phyloP scores from a whole-genome alignment of 2,329 filamentous ascomycete genomes.

The Ustulina deusta region DNA sequence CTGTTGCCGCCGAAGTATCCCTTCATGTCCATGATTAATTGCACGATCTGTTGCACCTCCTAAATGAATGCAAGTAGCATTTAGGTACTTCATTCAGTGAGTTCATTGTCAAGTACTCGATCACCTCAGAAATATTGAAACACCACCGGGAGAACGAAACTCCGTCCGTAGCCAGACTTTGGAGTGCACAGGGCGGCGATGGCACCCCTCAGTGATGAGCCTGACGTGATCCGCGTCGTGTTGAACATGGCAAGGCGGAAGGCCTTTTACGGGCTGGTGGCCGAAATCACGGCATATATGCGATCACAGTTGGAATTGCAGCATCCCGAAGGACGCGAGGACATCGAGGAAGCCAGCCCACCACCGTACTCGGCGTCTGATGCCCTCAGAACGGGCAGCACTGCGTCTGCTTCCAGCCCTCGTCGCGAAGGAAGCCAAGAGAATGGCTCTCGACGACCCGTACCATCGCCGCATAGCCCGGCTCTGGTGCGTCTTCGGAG shows the following conservation, averaged over 20 bases:
- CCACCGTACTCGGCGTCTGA: slow-evolving; percentile 42
- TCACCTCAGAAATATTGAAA: too few species aligned
- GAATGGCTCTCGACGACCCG: slow-evolving; percentile 3
- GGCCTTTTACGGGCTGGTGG: slow-evolving; percentile 63
- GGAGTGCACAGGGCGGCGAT: slow-evolving; percentile 49
- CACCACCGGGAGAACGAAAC: neutral
- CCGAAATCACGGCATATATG: slow-evolving; percentile 67
- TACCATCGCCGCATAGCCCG: slow-evolving; percentile 39
- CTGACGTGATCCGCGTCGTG: slow-evolving; percentile 66
- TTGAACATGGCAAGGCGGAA: slow-evolving; percentile 65
- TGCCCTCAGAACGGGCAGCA: slow-evolving; percentile 35
- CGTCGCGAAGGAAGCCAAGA: slow-evolving; percentile 20
- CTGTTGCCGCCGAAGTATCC: neutral
- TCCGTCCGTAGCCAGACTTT: neutral
- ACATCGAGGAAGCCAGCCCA: slow-evolving; percentile 23
- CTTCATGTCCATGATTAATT: neutral
- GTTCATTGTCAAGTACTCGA: neutral
- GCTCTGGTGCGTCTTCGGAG: slow-evolving; percentile 56
- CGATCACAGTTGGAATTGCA: slow-evolving; percentile 61
- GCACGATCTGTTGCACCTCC: neutral
- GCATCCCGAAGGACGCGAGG: slow-evolving; percentile 33
- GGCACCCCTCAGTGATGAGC: slow-evolving; percentile 67
- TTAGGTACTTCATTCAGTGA: too few species aligned
- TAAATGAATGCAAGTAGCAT: neutral
- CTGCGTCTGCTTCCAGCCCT: neutral